phyloP scores from a whole-genome alignment of 116 monocot species.

The Posidonia oceanica region DNA sequence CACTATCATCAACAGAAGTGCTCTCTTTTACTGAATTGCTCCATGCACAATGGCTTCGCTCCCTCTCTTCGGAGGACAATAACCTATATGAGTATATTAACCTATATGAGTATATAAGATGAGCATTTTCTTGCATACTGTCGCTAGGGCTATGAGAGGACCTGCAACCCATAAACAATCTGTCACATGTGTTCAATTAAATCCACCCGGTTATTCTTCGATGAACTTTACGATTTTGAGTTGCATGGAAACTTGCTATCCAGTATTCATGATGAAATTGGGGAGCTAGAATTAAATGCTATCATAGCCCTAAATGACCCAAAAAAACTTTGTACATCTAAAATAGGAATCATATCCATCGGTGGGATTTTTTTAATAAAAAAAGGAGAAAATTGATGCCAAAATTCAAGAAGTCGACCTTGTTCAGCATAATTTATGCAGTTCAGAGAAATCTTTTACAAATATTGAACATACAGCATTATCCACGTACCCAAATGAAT shows the following conservation, averaged over 20 bases:
- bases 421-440: not conserved
- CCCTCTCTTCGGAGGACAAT: not conserved
- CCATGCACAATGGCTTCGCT: not conserved
- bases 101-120: not conserved
- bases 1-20: not conserved
- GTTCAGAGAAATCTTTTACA: not conserved
- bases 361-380: too few relatives aligned
- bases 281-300: not conserved
- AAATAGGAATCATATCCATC: too few relatives aligned
- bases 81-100: too few relatives aligned
- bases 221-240: not conserved
- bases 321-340: too few relatives aligned
- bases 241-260: not conserved
- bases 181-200: not conserved
- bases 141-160: not conserved
- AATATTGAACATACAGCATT: not conserved
- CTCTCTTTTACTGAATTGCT: not conserved
- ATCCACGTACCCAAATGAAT: not conserved
- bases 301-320: not conserved
- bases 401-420: not conserved
- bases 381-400: not conserved
- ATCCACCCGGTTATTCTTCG: conserved; percentile 2
- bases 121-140: not conserved
- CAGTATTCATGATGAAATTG: not conserved
- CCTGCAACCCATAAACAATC: not conserved